Percentiles rank a stretch among this genome's conserved stretches.
These are phyloP conservation scores for Vigna trinervia DNA, from an alignment of 306 rosid genomes.

Conservation along the genomic window DNA sequence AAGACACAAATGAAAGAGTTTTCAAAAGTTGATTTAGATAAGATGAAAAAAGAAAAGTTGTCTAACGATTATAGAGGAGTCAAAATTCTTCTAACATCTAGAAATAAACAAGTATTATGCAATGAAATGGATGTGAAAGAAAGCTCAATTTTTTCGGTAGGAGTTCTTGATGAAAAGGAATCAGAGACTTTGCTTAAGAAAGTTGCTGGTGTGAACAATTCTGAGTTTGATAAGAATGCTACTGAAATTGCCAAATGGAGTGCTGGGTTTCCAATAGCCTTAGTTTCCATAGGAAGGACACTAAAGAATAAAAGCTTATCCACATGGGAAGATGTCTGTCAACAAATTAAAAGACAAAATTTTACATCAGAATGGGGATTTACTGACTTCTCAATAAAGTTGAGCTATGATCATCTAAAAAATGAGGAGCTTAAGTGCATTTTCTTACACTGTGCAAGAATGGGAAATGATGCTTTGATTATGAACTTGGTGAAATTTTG, in stretches of 20 bases:
- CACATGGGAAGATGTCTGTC: no score
- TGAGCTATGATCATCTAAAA: conserved; percentile 39
- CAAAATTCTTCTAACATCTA: conserved; percentile 30
- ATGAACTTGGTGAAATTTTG: conserved; percentile 36
- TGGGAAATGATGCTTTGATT: conserved; percentile 27
- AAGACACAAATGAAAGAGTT: neutral
- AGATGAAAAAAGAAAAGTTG: neutral
- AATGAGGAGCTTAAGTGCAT: neutral
- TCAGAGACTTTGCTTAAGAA: conserved; percentile 8
- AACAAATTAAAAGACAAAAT: no score
- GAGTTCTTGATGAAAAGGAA: neutral
- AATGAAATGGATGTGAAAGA: conserved; percentile 15
- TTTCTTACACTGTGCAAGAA: conserved; percentile 24
- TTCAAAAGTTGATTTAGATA: neutral
- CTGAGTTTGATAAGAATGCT: neutral
- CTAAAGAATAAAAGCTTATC: neutral
- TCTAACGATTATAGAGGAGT: neutral
- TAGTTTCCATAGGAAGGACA: conserved; percentile 19
- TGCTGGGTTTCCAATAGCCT: conserved; percentile 19
- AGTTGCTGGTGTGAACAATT: neutral
- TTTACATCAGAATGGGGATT: no score
- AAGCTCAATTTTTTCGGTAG: neutral
- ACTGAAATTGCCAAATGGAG: conserved; percentile 2
- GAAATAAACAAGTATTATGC: neutral
- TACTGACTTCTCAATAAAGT: conserved; percentile 1